These are phyloP conservation scores for Suillus sp. DNA, from an alignment of 768 basidiomycete genomes.

Conservation along the genomic window DNA sequence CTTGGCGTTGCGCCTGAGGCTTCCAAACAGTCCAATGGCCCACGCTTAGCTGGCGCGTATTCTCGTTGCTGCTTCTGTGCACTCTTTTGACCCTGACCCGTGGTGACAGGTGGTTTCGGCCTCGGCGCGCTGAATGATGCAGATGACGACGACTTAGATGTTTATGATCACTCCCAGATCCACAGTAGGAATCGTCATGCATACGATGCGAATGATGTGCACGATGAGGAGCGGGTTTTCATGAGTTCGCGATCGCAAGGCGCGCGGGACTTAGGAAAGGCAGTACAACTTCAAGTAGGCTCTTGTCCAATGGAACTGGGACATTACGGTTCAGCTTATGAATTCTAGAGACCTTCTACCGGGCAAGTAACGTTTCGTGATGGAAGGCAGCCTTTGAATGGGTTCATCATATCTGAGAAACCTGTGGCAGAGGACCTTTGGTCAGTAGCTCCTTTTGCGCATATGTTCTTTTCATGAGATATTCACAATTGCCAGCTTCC, in stretches of 20 bases:
- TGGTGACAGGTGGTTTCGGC: constrained; percentile 74
- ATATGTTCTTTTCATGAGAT: background rate
- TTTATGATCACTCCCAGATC: constrained; percentile 59
- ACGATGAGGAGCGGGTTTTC: constrained; percentile 59
- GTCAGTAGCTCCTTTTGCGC: constrained; percentile 40
- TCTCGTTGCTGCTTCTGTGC: background rate
- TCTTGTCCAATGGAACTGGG: background rate
- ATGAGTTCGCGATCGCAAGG: constrained; percentile 38
- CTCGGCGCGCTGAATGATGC: constrained; percentile 90
- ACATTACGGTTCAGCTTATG: constrained; percentile 20
- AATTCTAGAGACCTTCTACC: constrained; percentile 22
- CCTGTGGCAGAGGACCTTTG: constrained; percentile 72
- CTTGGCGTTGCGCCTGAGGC: constrained; percentile 42
- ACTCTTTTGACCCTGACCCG: constrained; percentile 7
- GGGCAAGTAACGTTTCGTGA: constrained; percentile 59
- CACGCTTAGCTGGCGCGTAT: constrained; percentile 57
- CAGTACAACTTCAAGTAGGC: constrained; percentile 13
- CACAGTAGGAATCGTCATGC: constrained; percentile 53
- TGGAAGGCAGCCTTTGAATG: constrained; percentile 70
- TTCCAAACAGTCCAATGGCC: constrained; percentile 39
- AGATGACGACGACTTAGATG: constrained; percentile 88
- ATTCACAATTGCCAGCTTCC: constrained; percentile 58
- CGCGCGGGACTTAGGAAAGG: constrained; percentile 11
- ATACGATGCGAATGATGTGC: constrained; percentile 64
- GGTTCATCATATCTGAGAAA: constrained; percentile 71